Evolutionary conservation across 1,284 basidiomycete genomes (phyloP).

Genomic region (Somion occarium): DNA sequence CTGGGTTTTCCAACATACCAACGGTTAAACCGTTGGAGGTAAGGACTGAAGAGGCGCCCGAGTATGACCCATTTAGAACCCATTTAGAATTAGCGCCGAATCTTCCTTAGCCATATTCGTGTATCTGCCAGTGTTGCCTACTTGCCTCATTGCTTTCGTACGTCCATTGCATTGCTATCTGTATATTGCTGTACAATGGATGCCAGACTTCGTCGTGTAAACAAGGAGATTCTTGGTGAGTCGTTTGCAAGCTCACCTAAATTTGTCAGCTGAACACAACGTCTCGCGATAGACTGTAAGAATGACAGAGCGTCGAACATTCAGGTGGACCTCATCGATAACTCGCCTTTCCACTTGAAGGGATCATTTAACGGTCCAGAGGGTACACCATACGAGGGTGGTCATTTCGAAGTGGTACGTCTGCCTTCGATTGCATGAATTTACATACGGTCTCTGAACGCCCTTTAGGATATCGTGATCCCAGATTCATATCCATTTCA

Average conservation of each 20-base stretch:
- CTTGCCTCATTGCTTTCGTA: background rate
- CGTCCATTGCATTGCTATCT: background rate
- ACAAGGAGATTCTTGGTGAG: conserved; percentile 87
- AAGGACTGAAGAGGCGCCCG: no score
- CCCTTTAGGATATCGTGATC: conserved; percentile 85
- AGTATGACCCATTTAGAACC: no score
- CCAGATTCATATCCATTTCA: conserved; percentile 95
- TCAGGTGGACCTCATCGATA: conserved; percentile 81
- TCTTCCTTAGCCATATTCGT: background rate
- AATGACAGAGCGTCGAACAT: conserved; percentile 89
- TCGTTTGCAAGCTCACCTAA: conserved; percentile 6
- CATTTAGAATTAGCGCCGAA: background rate
- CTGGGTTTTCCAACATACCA: no score
- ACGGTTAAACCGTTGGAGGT: no score
- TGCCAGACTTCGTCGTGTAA: conserved; percentile 83
- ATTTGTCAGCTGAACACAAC: conserved; percentile 1
- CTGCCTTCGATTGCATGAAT: background rate
- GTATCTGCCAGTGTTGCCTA: background rate
- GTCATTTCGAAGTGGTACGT: conserved; percentile 87
- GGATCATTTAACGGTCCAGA: conserved; percentile 91
- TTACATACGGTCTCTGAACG: background rate
- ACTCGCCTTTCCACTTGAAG: conserved; percentile 83
- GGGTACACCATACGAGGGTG: conserved; percentile 93
- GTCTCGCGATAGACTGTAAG: conserved; percentile 69
- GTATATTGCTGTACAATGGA: conserved; percentile 47